Conservation (phyloP, 2,329 filamentous ascomycete genomes). For the Nigrospora osmanthi region DNA sequence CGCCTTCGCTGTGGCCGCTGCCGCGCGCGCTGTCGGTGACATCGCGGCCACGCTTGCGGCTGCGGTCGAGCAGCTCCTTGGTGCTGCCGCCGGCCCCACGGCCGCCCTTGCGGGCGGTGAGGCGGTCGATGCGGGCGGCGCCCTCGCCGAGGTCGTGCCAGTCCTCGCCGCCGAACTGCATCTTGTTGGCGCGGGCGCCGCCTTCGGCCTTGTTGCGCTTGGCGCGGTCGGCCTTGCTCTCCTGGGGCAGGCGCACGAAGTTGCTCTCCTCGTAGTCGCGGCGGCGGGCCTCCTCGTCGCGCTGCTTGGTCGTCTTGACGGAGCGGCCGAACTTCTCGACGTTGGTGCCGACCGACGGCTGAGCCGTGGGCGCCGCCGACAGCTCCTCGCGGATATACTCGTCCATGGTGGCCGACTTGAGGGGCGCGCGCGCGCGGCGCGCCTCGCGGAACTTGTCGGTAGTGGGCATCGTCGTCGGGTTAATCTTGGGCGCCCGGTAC, state of each 20-base stretch:
- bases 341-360: conserved; percentile 88
- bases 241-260: conserved; percentile 77
- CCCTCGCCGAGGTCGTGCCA: conserved; percentile 82
- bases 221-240: conserved; percentile 78
- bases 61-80: conserved; percentile 67
- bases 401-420: conserved; percentile 78
- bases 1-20: conserved; percentile 41
- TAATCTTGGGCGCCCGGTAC: conserved; percentile 84
- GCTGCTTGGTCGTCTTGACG: conserved; percentile 69
- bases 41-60: conserved; percentile 71
- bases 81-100: conserved; percentile 47
- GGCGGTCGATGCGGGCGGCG: conserved; percentile 74
- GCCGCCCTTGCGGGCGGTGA: conserved; percentile 64
- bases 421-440: conserved; percentile 45
- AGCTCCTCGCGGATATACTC: conserved; percentile 86
- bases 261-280: conserved; percentile 87
- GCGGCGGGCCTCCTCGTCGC: conserved; percentile 70
- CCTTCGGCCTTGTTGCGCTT: conserved; percentile 51
- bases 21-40: conserved; percentile 60
- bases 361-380: conserved; percentile 69
- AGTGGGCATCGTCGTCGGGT: conserved; percentile 75
- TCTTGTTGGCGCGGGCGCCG: conserved; percentile 38
- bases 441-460: conserved; percentile 52
- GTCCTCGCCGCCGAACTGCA: conserved; percentile 84
- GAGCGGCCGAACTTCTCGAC: conserved; percentile 73